Evolutionary conservation across 1,139 yeast species (phyloP), one percentile per base, ranked within the genome.

Genomic region (Petasospora rhodanensis): DNA sequence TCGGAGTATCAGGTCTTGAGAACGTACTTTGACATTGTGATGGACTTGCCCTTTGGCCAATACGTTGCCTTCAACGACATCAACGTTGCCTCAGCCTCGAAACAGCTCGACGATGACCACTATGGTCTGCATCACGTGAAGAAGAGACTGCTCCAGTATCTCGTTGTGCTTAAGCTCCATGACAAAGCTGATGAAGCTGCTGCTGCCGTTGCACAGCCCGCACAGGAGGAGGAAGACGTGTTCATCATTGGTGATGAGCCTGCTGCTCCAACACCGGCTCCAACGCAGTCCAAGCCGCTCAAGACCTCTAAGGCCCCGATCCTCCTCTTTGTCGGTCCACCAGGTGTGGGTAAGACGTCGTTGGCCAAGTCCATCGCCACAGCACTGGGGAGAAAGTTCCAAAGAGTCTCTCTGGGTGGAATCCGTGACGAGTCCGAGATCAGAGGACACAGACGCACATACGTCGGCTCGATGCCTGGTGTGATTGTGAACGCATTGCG

Each of bases 401-500:
- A 86, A 58, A 67, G 96, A 38, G 71, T 87, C 24, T 82, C 95
- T 2, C 72, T 87, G 7, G 96, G 96, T 25, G 96, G 96, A 32
- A 69, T 87, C 28, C 76, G 82, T 42, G 96, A 87, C 52, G 95
- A 86, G 54, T 83, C 94, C 13, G 96, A 87, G 50, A 80, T 87
- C 40, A 71, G 95, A 50, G 96, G 96, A 3, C 96, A 87, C 56
- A 69, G 96, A 55, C 69, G 96, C 51, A 87, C 96, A 0, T 87
- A 86, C 55, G 93, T 87, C 27, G 96, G 96, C 4, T 89, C 96
- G 3, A 79, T 87, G 83, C 95, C 96, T 0, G 96, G 96, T 6
- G 70, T 84, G 25, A 66, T 87, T 15, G 70, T 85, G 18, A 94
- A 82, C 60, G 82, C 94, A 0, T 62, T 87, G 35, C 70, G 94